These are phyloP conservation scores for Pseudocohnilembus persalinus DNA, from an alignment of 169 alveolate genomes.

Conservation along the genomic window DNA sequence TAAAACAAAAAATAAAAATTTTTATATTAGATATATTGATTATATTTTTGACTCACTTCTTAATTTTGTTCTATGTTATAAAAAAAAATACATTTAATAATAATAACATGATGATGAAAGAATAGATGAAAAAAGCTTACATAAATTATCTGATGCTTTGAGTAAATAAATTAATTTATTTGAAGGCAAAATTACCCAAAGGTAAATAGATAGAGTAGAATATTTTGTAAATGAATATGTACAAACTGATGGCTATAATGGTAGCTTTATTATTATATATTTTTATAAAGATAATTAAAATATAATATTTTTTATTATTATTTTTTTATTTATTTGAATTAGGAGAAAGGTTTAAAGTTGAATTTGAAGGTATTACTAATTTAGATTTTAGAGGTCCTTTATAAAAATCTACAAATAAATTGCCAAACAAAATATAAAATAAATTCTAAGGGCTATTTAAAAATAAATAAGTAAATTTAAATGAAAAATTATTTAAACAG, in stretches of 20 bases:
- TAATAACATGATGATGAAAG: conserved; percentile 15
- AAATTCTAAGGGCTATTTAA: too few relatives aligned
- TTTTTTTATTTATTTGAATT: too few relatives aligned
- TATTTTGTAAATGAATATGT: not conserved
- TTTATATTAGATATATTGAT: conserved; percentile 3
- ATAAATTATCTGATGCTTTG: not conserved
- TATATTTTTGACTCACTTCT: not conserved
- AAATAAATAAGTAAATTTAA: too few relatives aligned
- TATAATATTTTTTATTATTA: too few relatives aligned
- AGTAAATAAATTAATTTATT: too few relatives aligned
- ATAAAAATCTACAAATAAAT: too few relatives aligned
- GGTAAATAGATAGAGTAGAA: not conserved
- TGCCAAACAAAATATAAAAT: too few relatives aligned
- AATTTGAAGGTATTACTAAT: not conserved
- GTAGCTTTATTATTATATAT: too few relatives aligned
- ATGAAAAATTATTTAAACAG: too few relatives aligned
- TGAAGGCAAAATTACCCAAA: not conserved
- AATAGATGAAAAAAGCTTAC: not conserved
- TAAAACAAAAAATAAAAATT: not conserved
- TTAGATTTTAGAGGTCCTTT: too few relatives aligned
- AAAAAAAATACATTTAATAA: not conserved
- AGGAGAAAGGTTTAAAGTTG: not conserved
- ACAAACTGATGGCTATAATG: not conserved
- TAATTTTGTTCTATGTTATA: conserved; percentile 5
- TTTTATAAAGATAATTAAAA: too few relatives aligned